Evolutionary conservation across 164 flowering plant genomes (phyloP).

Genomic region (Tinospora cordifolia): DNA sequence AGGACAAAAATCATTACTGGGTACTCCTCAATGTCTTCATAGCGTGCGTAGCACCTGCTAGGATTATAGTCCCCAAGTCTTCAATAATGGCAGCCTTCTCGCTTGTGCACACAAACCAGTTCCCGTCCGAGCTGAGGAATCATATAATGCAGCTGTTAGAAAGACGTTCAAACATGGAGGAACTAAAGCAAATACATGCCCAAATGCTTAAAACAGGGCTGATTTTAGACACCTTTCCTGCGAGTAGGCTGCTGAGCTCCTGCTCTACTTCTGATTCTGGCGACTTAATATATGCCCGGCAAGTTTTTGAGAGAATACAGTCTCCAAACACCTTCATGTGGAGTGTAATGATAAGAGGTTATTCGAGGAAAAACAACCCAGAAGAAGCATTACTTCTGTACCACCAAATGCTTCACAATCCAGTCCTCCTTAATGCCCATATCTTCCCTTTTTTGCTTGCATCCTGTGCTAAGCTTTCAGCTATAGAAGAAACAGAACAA

Average conservation of each 20-base stretch:
- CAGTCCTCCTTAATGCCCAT: constrained; percentile 29
- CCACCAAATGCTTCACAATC: constrained; percentile 25
- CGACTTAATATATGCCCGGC: constrained; percentile 26
- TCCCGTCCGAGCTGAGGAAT: constrained; percentile 12
- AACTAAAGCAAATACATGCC: constrained; percentile 41
- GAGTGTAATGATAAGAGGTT: constrained; percentile 38
- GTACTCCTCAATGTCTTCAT: not conserved
- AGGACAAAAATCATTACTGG: not conserved
- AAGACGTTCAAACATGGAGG: constrained; percentile 38
- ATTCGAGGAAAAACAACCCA: constrained; percentile 25
- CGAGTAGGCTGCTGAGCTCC: constrained; percentile 21
- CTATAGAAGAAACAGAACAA: constrained; percentile 28
- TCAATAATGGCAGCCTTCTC: constrained; percentile 30
- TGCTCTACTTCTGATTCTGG: constrained; percentile 19
- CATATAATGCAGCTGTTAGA: constrained; percentile 27
- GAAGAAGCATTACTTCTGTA: constrained; percentile 33
- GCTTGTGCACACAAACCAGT: constrained; percentile 21
- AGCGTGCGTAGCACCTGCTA: not conserved
- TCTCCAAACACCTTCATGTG: constrained; percentile 40
- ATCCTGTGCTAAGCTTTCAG: constrained; percentile 29
- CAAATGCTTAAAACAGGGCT: constrained; percentile 31
- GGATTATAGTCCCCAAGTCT: constrained; percentile 1
- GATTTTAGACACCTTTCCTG: constrained; percentile 14
- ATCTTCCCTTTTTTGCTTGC: constrained; percentile 52
- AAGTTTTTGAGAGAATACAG: constrained; percentile 20